Evolutionary conservation across 176 grass and related monocot species (phyloP).

Genomic region (Cymbopogon citratus): DNA sequence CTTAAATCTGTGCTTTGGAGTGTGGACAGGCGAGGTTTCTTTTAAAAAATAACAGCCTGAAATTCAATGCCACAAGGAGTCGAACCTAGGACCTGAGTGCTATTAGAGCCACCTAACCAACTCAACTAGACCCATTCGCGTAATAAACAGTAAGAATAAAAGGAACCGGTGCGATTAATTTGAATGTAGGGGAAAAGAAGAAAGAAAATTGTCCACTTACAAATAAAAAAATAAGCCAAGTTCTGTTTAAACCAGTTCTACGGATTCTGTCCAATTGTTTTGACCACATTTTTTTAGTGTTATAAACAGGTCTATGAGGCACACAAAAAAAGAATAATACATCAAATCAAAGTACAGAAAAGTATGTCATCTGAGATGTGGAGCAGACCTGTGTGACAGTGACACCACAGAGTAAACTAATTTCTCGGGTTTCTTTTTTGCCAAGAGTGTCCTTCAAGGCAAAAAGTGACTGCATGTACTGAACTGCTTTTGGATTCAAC

Average conservation of each 20-base stretch:
- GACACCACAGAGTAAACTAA: conserved; percentile 71
- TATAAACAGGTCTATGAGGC: background rate
- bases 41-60: background rate
- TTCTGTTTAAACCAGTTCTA: background rate
- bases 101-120: background rate
- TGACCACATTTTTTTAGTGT: background rate
- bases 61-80: background rate
- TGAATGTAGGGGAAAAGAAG: background rate
- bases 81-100: background rate
- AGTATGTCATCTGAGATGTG: conserved; percentile 14
- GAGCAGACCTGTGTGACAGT: conserved; percentile 79
- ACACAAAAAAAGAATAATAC: background rate
- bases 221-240: background rate
- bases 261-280: background rate
- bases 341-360: conserved; percentile 14
- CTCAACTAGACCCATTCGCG: background rate
- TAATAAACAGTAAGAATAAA: background rate
- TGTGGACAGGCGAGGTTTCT: background rate
- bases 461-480: conserved; percentile 93
- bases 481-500: conserved; percentile 87
- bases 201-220: background rate
- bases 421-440: conserved; percentile 88
- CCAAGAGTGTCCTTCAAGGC: conserved; percentile 92
- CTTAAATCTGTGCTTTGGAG: background rate
- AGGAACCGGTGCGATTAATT: background rate